Percentiles rank a stretch among this genome's conserved stretches.
These are phyloP conservation scores for Chalciporus sp. DNA, from an alignment of 1,284 basidiomycete genomes.

Conservation along the genomic window DNA sequence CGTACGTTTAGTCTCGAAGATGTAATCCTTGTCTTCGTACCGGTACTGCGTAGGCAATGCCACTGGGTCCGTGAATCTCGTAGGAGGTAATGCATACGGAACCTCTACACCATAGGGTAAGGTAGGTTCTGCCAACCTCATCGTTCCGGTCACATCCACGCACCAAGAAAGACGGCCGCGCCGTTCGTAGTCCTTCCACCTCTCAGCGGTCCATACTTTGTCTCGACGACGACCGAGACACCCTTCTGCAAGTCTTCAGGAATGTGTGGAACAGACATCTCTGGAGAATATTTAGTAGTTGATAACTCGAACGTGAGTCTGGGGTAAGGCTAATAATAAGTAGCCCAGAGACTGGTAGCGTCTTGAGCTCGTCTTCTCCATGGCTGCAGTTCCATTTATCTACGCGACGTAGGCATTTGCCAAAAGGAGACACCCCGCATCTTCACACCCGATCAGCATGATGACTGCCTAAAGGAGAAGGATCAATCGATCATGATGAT, in stretches of 20 bases:
- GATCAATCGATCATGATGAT: too few relatives aligned
- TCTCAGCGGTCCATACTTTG: slow-evolving; percentile 53
- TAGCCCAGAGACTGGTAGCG: too few relatives aligned
- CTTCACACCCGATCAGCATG: too few relatives aligned
- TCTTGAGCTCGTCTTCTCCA: too few relatives aligned
- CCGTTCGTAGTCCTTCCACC: slow-evolving; percentile 63
- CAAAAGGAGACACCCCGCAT: too few relatives aligned
- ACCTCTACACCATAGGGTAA: slow-evolving; percentile 49
- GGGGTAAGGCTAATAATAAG: too few relatives aligned
- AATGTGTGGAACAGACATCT: slow-evolving; percentile 38
- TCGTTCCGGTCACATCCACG: background rate
- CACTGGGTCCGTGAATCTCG: slow-evolving; percentile 62
- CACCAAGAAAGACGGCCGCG: slow-evolving; percentile 63
- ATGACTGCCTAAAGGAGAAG: too few relatives aligned
- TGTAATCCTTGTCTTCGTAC: slow-evolving; percentile 63
- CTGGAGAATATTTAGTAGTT: too few relatives aligned
- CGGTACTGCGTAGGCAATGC: slow-evolving; percentile 53
- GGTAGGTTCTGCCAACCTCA: background rate
- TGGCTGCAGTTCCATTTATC: too few relatives aligned
- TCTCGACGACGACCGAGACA: slow-evolving; percentile 48
- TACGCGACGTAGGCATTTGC: too few relatives aligned
- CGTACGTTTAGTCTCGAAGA: slow-evolving; percentile 60
- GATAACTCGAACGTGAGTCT: too few relatives aligned
- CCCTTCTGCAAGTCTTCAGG: slow-evolving; percentile 49
- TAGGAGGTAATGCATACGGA: slow-evolving; percentile 67